Evolutionary conservation across 2,329 filamentous ascomycete species (phyloP), one percentile per base, ranked within the genome.

Genomic region (Aspergillus flavus): DNA sequence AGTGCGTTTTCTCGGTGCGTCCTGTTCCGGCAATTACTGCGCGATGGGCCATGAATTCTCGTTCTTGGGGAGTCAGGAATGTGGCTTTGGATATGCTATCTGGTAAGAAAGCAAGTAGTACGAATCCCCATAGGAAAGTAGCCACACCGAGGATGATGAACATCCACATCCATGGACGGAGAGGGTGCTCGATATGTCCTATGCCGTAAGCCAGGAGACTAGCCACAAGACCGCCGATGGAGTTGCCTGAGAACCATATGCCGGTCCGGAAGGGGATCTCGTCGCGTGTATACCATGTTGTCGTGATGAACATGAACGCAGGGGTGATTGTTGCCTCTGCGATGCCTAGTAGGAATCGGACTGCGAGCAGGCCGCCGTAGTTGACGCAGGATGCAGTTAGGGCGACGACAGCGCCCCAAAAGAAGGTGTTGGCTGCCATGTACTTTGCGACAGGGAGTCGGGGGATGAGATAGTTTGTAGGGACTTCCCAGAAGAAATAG

Each of bases 81-180:
- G 73, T 76, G 3, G 89, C 87, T 2, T 78, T 82, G 1, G 83
- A 82, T 52, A 87, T 86, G 43, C 73, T 78, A 63, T 87, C 82
- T 0, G 86, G 86, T 2, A 88, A 80, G 6, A 83, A 70, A 28
- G 80, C 66, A 63, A 82, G 80, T 52, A 87, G 68, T 1, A 81
- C 76, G 3, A 85, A 76, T 0, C 80, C 81, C 82, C 85, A 84
- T 3, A 85, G 66, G 58, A 85, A 83, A 0, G 85, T 88, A 0
- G 74, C 69, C 0, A 79, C 62, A 0, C 86, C 86, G 1, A 87
- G 78, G 57, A 87, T 77, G 63, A 85, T 84, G 70, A 85, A 88
- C 81, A 88, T 84, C 82, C 83, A 86, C 57, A 81, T 79, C 85
- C 85, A 87, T 4, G 83, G 81, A 21, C 76, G 78, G 19, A 87